Conservation (phyloP, 1,284 basidiomycete genomes). For the Ustilago hordei region DNA sequence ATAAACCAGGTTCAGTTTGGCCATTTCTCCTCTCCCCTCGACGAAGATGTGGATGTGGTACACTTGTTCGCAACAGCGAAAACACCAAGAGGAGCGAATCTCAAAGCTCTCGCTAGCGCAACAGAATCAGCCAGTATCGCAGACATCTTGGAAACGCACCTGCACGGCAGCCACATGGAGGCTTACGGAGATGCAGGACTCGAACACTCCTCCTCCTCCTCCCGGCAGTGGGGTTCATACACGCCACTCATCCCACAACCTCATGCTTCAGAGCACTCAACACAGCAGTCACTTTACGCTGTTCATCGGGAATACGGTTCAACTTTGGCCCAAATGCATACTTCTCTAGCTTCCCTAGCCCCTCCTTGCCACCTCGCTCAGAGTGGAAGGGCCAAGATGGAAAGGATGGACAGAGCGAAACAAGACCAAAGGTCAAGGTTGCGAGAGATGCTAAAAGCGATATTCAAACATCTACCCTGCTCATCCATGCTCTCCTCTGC, state of each 20-base stretch:
- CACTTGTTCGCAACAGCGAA: neutral
- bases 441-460: neutral
- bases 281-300: slow-evolving; percentile 9
- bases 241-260: slow-evolving; percentile 18
- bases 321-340: slow-evolving; percentile 69
- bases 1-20: slow-evolving; percentile 76
- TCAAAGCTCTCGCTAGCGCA: slow-evolving; percentile 7
- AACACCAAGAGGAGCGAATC: neutral
- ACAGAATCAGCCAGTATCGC: slow-evolving; percentile 24
- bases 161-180: neutral
- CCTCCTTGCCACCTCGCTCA: neutral
- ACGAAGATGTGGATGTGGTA: neutral
- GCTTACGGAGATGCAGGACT: slow-evolving; percentile 18
- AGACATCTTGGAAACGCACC: slow-evolving; percentile 10
- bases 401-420: no score
- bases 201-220: slow-evolving; percentile 3
- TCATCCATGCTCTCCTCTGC: slow-evolving; percentile 73
- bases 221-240: slow-evolving; percentile 21
- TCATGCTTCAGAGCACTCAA: slow-evolving; percentile 32
- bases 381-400: no score
- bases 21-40: neutral
- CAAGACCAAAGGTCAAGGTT: slow-evolving; percentile 38
- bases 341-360: neutral
- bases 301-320: slow-evolving; percentile 58
- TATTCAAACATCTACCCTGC: slow-evolving; percentile 14